Base-by-base conservation (phyloP, 2,329 filamentous ascomycete genomes). In the Penicillium sp. region DNA sequence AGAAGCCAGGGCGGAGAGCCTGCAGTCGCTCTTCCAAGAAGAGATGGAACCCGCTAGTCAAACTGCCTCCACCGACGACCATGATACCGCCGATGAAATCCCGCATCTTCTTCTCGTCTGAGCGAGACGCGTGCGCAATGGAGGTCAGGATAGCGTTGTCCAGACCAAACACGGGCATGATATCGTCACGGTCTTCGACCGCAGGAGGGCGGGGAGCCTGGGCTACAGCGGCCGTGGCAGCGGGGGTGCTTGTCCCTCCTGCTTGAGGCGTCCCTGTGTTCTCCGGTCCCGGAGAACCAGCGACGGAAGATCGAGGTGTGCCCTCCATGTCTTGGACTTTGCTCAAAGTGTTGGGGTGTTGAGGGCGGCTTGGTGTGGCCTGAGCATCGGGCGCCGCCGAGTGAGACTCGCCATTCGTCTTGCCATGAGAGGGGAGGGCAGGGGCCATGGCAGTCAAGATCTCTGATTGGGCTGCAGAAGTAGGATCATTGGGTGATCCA, bases 71-170 rank as follows among this genome's bases (percentile, higher is more conserved):
- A 42, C 89, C 89, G 46, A 94, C 82, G 1, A 95, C 81, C 85
- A 95, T 93, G 71, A 95, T 91, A 41, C 86, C 86, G 33, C 87
- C 87, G 29, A 94, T 77, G 63, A 95, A 86, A 64, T 98, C 93
- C 46, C 88, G 85, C 55, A 91, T 82, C 69, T 94, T 95, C 73
- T 93, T 91, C 57, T 97, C 89, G 65, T 97, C 91, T 49, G 85
- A 85, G 55, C 85, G 85, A 45, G 88, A 85, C 7, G 88, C 93
- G 67, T 95, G 86, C 42, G 86, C 80, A 62, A 97, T 95, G 43
- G 84, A 90, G 15, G 87, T 89, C 53, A 96, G 78, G 61, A 98
- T 95, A 5, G 93, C 91, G 54, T 84, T 80, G 66, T 97, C 91
- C 24, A 98, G 80, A 0, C 91, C 83, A 50, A 87, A 87, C 12